Base-by-base conservation (phyloP, 1,284 basidiomycete species). In the Somion occarium region DNA sequence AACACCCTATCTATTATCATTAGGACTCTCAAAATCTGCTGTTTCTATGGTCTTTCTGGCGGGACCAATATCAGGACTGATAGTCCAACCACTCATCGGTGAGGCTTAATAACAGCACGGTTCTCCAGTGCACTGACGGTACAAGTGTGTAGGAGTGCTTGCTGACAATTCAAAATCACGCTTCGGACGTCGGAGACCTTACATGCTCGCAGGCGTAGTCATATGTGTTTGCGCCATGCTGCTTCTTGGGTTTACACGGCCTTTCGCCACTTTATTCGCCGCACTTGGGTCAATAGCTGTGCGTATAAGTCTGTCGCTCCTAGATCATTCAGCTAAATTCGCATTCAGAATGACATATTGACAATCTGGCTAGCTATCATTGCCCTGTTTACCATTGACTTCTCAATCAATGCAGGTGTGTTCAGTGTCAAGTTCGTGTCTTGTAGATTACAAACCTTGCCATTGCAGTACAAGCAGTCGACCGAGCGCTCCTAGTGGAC, bases 21-120 rank as follows among this genome's bases (percentile, higher is more conserved):
- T 98, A 0, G 95, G 96, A 3, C 73, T 98, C 15, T 85, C 87
- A 15, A 96, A 95, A 69, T 85, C 91, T 11, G 77, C 78, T 53
- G 93, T 96, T 75, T 88, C 93, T 3, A 76, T 92, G 24, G 95
- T 98, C 15, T 97, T 98, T 71, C 78, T 98, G 27, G 96, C 96
- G 0, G 96, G 94, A 0, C 96, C 96, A 0, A 69, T 98, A 2
- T 91, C 89, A 0, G 96, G 96, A 1, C 78, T 98, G 13, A 74
- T 98, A 42, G 88, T 96, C 58, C 96, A 98, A 65, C 96, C 96
- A 0, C 66, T 97, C 45, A 89, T 98, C 57, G 93, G 80, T 69
- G 53, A 22, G 64, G 55, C 20, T 38, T 9, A n/a, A 9, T 43
- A 5, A 44, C n/a, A 27, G 7, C 19, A 37, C 13, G 47, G 30